Conservation (phyloP, 208 protist species). For the Acanthamoeba quina region DNA sequence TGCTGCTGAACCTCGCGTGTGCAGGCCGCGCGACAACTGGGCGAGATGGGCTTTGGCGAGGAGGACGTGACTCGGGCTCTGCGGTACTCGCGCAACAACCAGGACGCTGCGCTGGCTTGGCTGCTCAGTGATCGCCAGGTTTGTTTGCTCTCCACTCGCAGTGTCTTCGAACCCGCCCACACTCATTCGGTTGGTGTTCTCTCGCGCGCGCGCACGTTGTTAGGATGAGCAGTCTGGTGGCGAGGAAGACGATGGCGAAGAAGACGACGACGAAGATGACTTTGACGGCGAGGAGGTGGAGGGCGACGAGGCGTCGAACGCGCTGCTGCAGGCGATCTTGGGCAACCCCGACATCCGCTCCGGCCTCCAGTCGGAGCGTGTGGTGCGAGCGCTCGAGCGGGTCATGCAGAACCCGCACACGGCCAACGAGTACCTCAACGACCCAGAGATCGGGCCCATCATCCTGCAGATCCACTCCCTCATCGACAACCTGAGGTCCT, state of each 20-base stretch:
- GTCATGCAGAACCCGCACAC: slow-evolving; percentile 44
- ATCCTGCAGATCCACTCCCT: slow-evolving; percentile 64
- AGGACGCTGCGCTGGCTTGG: slow-evolving; percentile 56
- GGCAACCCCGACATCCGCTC: slow-evolving; percentile 1
- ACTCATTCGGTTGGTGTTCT: background rate
- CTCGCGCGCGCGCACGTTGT: background rate
- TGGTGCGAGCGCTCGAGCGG: slow-evolving; percentile 35
- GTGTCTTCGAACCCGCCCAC: background rate
- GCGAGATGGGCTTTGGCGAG: slow-evolving; percentile 49
- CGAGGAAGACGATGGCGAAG: background rate
- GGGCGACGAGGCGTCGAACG: background rate
- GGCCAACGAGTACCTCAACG: slow-evolving; percentile 30
- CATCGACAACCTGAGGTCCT: background rate
- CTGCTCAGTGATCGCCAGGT: slow-evolving; percentile 57
- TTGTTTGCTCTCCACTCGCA: too few relatives aligned
- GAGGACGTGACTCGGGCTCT: slow-evolving; percentile 45
- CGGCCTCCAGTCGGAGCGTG: slow-evolving; percentile 34
- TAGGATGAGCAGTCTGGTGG: background rate
- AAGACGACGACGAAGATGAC: background rate
- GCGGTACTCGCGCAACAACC: slow-evolving; percentile 38
- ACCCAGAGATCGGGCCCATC: slow-evolving; percentile 63
- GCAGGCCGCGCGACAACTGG: slow-evolving; percentile 29
- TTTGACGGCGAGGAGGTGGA: slow-evolving; percentile 20
- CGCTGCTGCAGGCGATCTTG: slow-evolving; percentile 4
- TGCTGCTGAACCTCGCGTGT: too few relatives aligned